A percentile compares a stretch with the other conserved stretches of the same genome.
Conservation (phyloP, 176 grass and related monocot genomes). For the Hyparrhenia diplandra region DNA sequence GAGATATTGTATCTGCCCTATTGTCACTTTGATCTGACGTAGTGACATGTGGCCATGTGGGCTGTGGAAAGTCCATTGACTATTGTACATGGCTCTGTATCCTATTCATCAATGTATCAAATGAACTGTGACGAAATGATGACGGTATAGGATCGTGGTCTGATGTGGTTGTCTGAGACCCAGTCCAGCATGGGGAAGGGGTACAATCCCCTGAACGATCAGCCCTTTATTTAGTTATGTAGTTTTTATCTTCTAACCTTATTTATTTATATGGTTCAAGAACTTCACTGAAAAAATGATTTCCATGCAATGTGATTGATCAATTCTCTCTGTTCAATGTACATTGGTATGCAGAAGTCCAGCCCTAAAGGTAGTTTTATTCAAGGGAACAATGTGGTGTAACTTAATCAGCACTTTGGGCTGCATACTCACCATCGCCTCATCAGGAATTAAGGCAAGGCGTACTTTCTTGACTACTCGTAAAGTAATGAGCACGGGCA, state of each 20-base stretch:
- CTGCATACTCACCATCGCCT: constrained; percentile 48
- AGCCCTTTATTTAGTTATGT: neutral
- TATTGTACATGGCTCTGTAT: neutral
- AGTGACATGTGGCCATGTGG: neutral
- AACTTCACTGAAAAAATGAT: neutral
- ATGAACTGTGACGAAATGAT: neutral
- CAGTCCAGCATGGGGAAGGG: neutral
- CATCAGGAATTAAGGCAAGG: constrained; percentile 18
- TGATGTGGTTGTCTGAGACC: neutral
- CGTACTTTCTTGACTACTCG: constrained; percentile 6
- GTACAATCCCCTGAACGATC: neutral
- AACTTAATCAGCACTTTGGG: constrained; percentile 13
- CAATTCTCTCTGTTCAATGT: neutral
- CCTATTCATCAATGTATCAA: neutral
- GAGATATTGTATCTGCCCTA: constrained; percentile 2
- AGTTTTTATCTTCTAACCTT: neutral
- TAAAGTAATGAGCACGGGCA: constrained; percentile 15
- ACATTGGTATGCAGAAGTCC: neutral
- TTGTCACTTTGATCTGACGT: constrained; percentile 4
- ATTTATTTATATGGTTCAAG: neutral
- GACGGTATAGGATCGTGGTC: neutral
- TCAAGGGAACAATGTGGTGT: constrained; percentile 36
- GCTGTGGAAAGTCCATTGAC: neutral
- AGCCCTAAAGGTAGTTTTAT: constrained; percentile 30
- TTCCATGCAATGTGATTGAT: neutral